phyloP scores from a whole-genome alignment of 1,284 basidiomycete species.

The Sanghuangporus baumii region DNA sequence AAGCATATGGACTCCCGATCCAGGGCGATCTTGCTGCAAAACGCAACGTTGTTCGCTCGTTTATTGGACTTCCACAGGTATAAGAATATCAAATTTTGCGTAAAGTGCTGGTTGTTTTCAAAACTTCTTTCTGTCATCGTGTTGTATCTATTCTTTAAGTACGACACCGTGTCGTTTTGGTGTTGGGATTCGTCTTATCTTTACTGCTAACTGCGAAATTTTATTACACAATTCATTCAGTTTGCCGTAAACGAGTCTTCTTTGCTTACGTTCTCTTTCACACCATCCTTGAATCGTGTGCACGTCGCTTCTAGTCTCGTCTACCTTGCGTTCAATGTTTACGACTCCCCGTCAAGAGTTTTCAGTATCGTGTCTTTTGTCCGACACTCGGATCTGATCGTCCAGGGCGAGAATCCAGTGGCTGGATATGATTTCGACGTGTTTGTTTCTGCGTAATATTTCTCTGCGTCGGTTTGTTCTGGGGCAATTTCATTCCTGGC shows the following conservation, averaged over 20 bases:
- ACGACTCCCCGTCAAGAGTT: too few relatives aligned
- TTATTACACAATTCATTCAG: not conserved
- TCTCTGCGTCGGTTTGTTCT: not conserved
- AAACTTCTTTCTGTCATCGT: not conserved
- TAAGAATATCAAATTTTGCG: not conserved
- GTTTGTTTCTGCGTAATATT: too few relatives aligned
- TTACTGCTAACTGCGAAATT: not conserved
- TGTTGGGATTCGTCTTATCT: not conserved
- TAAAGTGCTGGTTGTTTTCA: not conserved
- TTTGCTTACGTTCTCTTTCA: too few relatives aligned
- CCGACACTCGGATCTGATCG: too few relatives aligned
- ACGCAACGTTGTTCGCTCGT: slow-evolving; percentile 32
- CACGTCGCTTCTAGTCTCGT: too few relatives aligned
- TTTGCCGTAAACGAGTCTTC: too few relatives aligned
- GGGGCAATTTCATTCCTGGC: not conserved
- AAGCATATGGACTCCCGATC: slow-evolving; percentile 30
- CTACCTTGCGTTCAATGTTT: too few relatives aligned
- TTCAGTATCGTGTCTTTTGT: too few relatives aligned
- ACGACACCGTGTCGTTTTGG: not conserved
- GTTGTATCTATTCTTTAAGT: not conserved
- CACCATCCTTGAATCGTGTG: too few relatives aligned
- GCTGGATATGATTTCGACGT: too few relatives aligned
- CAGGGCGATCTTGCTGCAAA: slow-evolving; percentile 33
- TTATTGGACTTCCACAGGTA: slow-evolving; percentile 30
- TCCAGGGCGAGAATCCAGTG: too few relatives aligned